These are phyloP conservation scores for Arthrobotrys conoides DNA, from an alignment of 2,329 filamentous ascomycete genomes.

Conservation along the genomic window DNA sequence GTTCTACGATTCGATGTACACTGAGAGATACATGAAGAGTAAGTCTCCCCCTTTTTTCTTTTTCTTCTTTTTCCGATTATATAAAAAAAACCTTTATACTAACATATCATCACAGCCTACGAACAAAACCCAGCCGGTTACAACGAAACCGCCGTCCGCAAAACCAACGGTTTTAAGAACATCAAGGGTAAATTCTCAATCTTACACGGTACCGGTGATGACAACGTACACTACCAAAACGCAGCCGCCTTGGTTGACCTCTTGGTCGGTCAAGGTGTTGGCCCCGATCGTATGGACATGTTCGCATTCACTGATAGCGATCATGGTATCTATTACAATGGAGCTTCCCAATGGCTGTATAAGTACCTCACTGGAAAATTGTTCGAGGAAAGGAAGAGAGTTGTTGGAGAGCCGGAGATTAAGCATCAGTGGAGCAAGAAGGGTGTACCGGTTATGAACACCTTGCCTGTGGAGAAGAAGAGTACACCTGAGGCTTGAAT, in stretches of 20 bases:
- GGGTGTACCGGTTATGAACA: conserved; percentile 31
- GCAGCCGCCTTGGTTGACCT: conserved; percentile 75
- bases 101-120: conserved; percentile 65
- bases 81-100: no score
- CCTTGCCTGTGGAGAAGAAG: conserved; percentile 12
- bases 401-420: conserved; percentile 64
- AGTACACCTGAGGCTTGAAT: conserved; percentile 11
- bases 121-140: conserved; percentile 74
- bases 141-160: conserved; percentile 73
- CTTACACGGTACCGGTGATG: conserved; percentile 78
- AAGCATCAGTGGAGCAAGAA: conserved; percentile 70
- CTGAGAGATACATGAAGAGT: conserved; percentile 80
- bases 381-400: conserved; percentile 75
- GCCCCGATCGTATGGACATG: conserved; percentile 75
- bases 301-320: conserved; percentile 77
- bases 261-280: conserved; percentile 74
- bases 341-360: conserved; percentile 73
- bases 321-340: conserved; percentile 75
- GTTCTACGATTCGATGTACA: conserved; percentile 80
- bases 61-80: background rate
- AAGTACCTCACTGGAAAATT: conserved; percentile 75
- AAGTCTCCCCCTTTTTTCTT: background rate
- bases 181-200: conserved; percentile 75
- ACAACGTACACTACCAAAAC: conserved; percentile 81
- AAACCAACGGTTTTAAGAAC: conserved; percentile 75